Base-by-base conservation (phyloP, 768 basidiomycete genomes). In the Pholiota molesta region DNA sequence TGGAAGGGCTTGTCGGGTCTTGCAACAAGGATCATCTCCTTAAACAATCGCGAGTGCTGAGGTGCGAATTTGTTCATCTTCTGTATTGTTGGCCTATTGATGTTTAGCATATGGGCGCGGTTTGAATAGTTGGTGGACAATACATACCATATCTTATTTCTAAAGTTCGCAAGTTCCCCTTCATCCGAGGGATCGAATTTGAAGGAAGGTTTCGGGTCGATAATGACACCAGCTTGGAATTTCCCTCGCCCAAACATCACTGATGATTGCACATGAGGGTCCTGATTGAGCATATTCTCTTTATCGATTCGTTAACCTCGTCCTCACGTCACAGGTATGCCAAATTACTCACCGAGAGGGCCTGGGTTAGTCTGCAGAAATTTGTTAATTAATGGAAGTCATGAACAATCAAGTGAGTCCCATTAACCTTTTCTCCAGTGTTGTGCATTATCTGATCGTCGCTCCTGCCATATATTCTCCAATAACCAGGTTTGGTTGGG, bases 1-100 rank as follows among this genome's bases (percentile, higher is more conserved):
- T 65, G 68, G 60, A 84, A 81, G 0, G 82, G 81, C 58, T 79
- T 79, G 3, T 70, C 66, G 0, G 77, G 75, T 2, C 69, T 71
- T 0, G 77, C 65, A 29, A 81, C 70, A 5, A 82, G 54, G 54
- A 84, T 76, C 79, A 83, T 83, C 79, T 81, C 56, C 61, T 81
- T 82, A 71, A 82, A 82, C 3, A 83, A 66, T 19, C 79, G 67
- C 0, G 79, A 81, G 62, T 83, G 81, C 33, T 73, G 68, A 8
- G 83, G 82, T 0, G 81, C 79, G 55, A 68, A 75, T 19, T 63
- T 63, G 59, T 83, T 84, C 55, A 77, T 69, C 49, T 73, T 63
- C 57, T 81, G 75, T 1, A 82, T 72, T 1, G 74, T 76, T 1
- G 78, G 73, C 78, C 81, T 82, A 33, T 10, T 33, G 17, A 5